Evolutionary conservation across 2,329 filamentous ascomycete genomes (phyloP).

Genomic region (Microdochium paspali): DNA sequence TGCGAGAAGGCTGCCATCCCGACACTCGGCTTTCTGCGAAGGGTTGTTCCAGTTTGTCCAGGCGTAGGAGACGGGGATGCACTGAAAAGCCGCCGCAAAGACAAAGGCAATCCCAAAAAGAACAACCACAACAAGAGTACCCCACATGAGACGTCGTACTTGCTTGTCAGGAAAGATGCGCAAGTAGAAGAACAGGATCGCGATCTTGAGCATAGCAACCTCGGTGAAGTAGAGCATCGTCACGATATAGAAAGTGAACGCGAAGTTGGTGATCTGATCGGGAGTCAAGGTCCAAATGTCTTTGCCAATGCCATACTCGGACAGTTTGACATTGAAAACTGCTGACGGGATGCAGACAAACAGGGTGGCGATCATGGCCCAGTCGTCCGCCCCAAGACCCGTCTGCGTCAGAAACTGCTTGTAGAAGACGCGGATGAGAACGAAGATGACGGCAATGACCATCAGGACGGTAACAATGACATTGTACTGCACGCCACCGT

Average conservation of each 20-base stretch:
- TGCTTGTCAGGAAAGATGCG: conserved; percentile 21
- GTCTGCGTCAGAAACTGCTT: conserved; percentile 6
- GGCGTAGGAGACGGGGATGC: conserved; percentile 22
- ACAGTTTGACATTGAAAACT: conserved; percentile 7
- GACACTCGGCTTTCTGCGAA: conserved; percentile 13
- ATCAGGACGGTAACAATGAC: conserved; percentile 5
- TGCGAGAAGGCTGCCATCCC: conserved; percentile 21
- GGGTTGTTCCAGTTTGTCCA: conserved; percentile 28
- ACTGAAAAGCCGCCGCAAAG: conserved; percentile 18
- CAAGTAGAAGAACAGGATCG: conserved; percentile 26
- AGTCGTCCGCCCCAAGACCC: conserved; percentile 8
- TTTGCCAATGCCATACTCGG: conserved; percentile 12
- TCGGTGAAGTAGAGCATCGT: conserved; percentile 10
- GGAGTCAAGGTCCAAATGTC: conserved; percentile 17
- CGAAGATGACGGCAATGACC: conserved; percentile 3
- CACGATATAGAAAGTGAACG: conserved; percentile 13
- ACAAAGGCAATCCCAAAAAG: conserved; percentile 12
- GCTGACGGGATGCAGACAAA: conserved; percentile 7
- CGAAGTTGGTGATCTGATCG: conserved; percentile 14
- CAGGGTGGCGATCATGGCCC: conserved; percentile 7
- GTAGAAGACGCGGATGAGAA: conserved; percentile 6
- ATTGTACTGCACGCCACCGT: conserved; percentile 6
- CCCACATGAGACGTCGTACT: conserved; percentile 7
- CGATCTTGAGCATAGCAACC: conserved; percentile 23
- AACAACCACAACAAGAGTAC: conserved; percentile 13